These are phyloP conservation scores for Pinus tabuliformis DNA, from an alignment of 75 land plant genomes.

Conservation along the genomic window DNA sequence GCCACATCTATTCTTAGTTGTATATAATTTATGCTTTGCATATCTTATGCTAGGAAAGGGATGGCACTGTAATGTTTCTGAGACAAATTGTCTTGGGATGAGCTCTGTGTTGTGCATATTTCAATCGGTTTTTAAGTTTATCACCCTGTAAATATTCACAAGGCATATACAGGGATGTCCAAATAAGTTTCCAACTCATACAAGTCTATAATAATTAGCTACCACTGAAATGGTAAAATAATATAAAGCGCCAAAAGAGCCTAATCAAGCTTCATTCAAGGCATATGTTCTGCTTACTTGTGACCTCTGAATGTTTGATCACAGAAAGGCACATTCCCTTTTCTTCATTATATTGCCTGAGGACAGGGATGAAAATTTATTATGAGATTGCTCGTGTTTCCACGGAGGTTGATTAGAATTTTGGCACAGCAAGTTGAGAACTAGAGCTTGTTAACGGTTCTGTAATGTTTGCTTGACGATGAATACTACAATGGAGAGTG, in stretches of 20 bases:
- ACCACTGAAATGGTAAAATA: neutral
- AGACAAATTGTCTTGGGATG: neutral
- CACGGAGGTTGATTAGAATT: conserved; percentile 4
- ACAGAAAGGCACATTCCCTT: neutral
- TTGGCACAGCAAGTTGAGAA: neutral
- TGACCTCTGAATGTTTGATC: neutral
- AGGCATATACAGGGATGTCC: neutral
- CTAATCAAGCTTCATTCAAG: neutral
- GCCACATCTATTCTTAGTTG: neutral
- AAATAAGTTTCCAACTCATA: neutral
- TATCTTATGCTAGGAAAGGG: neutral
- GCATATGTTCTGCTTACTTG: conserved; percentile 1
- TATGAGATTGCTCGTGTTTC: neutral
- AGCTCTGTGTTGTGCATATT: neutral
- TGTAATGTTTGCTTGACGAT: too few species aligned
- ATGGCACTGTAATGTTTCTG: neutral
- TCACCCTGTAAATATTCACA: neutral
- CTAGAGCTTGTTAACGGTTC: neutral
- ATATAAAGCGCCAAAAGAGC: neutral
- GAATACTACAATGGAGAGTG: too few species aligned
- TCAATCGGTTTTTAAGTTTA: neutral
- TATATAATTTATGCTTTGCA: neutral
- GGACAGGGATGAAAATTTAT: neutral
- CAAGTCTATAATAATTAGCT: neutral
- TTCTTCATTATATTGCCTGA: neutral